Evolutionary conservation across 495 filamentous ascomycete genomes (phyloP), one percentile per base, ranked within the genome.

Genomic region (Penicillium diatomitis): DNA sequence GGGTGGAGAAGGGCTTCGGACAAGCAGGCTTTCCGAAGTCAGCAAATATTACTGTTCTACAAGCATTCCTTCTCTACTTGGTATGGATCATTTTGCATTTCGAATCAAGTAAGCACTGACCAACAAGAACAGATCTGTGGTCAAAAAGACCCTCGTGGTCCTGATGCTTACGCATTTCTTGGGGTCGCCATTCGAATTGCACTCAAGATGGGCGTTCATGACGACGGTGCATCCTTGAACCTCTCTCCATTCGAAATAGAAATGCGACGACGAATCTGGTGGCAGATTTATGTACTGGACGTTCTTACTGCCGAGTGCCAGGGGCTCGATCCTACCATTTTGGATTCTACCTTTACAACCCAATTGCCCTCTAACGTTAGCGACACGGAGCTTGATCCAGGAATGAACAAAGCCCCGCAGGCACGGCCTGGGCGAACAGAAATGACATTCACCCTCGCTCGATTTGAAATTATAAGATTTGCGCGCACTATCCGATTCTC

Each of bases 201-300:
- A 4, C 77, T 86, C 46, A 79, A 78, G 4, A 68, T 87, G 29
- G 81, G 85, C 3, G 71, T 90, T 27, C 85, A 90, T 58, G 67
- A 79, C 8, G 86, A 90, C 49, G 43, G 41, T 4, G 36, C 29
- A 30, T 78, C 75, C 6, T 64, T 65, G 1, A 64, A 81, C 44
- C 79, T 85, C 32, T 68, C 76, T 35, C 82, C 83, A 0, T 87
- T 88, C 53, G 82, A 90, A 41, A 72, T 77, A 4, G 87, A 90
- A 57, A 85, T 89, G 74, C 73, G 87, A 38, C 73, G 86, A 40
- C 75, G 87, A 0, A 62, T 90, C 6, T 92, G 87, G 80, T 88
- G 86, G 80, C 78, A 83, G 12, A 71, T 90, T 3, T 84, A 77
- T 54, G 70, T 83, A 8, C 64, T 90, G 2, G 88, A 94, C 55